phyloP scores from a whole-genome alignment of 331 rosid species.

The Acacia pycnantha region DNA sequence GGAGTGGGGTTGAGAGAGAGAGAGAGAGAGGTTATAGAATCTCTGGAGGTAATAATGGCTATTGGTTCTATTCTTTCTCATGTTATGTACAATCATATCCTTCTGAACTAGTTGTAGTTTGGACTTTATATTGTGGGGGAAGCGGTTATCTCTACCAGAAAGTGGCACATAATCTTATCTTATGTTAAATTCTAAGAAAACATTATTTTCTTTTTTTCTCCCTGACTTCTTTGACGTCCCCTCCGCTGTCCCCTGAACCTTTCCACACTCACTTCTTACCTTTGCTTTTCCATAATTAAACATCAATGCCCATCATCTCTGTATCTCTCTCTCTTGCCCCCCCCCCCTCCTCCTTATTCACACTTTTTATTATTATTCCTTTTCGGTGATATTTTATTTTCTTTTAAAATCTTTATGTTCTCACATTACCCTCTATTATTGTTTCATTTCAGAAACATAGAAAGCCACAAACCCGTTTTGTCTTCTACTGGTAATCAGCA shows the following conservation, averaged over 20 bases:
- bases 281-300: constrained; percentile 73
- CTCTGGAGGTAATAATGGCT: constrained; percentile 51
- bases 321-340: constrained; percentile 2
- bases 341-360: constrained; percentile 18
- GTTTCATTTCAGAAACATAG: constrained; percentile 32
- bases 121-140: constrained; percentile 30
- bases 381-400: constrained; percentile 12
- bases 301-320: constrained; percentile 50
- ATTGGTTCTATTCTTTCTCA: constrained; percentile 34
- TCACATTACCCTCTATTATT: constrained; percentile 28
- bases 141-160: constrained; percentile 29
- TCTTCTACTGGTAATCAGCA: constrained; percentile 47
- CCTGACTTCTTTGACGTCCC: constrained; percentile 54
- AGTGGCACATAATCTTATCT: constrained; percentile 22
- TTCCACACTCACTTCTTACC: constrained; percentile 42
- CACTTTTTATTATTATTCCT: constrained; percentile 18
- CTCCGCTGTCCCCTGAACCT: constrained; percentile 47
- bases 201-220: constrained; percentile 20
- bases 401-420: background rate
- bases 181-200: constrained; percentile 22
- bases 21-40: constrained; percentile 41
- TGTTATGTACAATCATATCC: constrained; percentile 35
- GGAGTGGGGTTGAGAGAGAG: constrained; percentile 16
- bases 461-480: constrained; percentile 37
- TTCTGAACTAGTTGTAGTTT: constrained; percentile 31